These are phyloP conservation scores for Udeniomyces megalosporus DNA, from an alignment of 768 basidiomycete genomes.

Conservation along the genomic window DNA sequence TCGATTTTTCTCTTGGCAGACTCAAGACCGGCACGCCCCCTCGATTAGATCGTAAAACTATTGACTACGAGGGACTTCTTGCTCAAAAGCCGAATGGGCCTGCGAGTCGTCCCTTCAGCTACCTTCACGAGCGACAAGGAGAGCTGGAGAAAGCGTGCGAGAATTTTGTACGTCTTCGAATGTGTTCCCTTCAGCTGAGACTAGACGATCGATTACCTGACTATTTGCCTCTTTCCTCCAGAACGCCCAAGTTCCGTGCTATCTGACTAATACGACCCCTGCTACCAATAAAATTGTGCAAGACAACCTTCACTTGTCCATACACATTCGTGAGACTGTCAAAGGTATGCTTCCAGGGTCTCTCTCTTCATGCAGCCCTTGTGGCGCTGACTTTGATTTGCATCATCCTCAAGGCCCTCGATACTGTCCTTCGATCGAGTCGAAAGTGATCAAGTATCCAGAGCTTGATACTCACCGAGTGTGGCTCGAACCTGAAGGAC, in stretches of 20 bases:
- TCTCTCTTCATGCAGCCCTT: background rate
- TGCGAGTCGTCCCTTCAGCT: slow-evolving; percentile 56
- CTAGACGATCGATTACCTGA: no score
- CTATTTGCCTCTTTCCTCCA: slow-evolving; percentile 22
- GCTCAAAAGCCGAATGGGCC: slow-evolving; percentile 48
- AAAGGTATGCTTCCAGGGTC: slow-evolving; percentile 41
- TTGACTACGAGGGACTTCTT: slow-evolving; percentile 48
- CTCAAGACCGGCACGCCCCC: slow-evolving; percentile 73
- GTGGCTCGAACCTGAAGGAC: slow-evolving; percentile 81
- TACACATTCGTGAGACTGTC: slow-evolving; percentile 76
- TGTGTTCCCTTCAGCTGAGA: no score
- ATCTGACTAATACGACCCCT: slow-evolving; percentile 51
- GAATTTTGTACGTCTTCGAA: background rate
- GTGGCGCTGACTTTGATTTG: background rate
- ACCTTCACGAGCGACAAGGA: slow-evolving; percentile 37
- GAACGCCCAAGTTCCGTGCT: slow-evolving; percentile 55
- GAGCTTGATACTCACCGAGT: slow-evolving; percentile 54
- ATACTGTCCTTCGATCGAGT: slow-evolving; percentile 80
- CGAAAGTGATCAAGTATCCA: slow-evolving; percentile 65
- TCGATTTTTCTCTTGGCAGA: slow-evolving; percentile 67
- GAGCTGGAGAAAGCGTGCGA: background rate
- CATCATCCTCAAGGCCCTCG: no score
- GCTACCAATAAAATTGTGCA: slow-evolving; percentile 58
- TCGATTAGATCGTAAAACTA: slow-evolving; percentile 50
- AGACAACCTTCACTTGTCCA: slow-evolving; percentile 56